Base-by-base conservation (phyloP, 2,329 filamentous ascomycete genomes). In the Cordyceps farinosa region DNA sequence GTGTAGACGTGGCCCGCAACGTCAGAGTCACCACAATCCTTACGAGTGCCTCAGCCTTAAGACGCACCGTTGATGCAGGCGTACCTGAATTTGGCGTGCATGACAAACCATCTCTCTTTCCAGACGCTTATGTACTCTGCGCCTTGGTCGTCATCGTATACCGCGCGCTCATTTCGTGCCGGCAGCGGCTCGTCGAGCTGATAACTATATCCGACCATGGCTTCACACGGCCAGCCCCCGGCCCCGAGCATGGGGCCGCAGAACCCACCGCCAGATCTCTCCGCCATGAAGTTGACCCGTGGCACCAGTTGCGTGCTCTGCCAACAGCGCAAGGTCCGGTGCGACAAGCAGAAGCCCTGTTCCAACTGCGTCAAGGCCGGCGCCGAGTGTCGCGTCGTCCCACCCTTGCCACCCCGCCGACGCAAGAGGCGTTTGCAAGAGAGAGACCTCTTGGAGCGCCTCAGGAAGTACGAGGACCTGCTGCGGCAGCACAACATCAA, bases 261-360 rank as follows among this genome's bases (percentile, higher is more conserved):
- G 42, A 62, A 55, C 60, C 67, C 69, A 53, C 65, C 68, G 32
- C 66, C 66, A 65, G 81, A 84, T 65, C 70, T 77, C 60, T 77
- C 78, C 45, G 74, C 77, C 62, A 73, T 83, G 67, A 86, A 86
- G 73, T 74, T 86, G 68, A 86, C 83, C 45, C 79, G 84, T 56
- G 84, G 84, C 64, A 84, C 84, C 65, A 85, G 83, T 65, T 94
- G 90, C 70, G 81, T 91, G 15, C 80, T 87, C 27, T 94, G 90
- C 71, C 89, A 92, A 72, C 88, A 90, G 72, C 85, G 89, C 65
- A 92, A 92, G 73, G 83, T 92, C 48, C 87, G 87, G 65, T 92
- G 90, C 74, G 87, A 91, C 74, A 89, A 88, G 74, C 85, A 82
- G 68, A 87, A 87, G 74, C 89, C 89, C 17, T 92, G 90, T 71